Conservation (phyloP, 345 rosid genomes). For the Linum usitatissimum region DNA sequence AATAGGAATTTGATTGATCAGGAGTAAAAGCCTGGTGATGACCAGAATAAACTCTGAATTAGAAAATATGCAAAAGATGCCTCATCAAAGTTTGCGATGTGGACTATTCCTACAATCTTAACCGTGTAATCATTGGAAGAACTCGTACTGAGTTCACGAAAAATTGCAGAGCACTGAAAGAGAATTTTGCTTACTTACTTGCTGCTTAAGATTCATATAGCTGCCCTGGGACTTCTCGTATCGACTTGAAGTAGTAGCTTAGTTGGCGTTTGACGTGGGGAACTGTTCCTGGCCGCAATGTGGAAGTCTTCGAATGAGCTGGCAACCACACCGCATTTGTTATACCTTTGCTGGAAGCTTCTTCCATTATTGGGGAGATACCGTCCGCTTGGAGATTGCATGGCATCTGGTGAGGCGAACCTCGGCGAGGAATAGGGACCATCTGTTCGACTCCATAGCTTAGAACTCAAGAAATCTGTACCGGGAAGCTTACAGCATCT, state of each 20-base stretch:
- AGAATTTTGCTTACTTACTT: too few species aligned
- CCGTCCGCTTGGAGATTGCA: conserved; percentile 18
- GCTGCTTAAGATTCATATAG: neutral
- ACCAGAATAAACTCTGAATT: too few species aligned
- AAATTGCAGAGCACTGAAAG: too few species aligned
- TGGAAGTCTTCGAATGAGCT: conserved; percentile 17
- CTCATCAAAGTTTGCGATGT: too few species aligned
- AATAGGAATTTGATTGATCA: neutral
- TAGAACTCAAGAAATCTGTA: conserved; percentile 68
- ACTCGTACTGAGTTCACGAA: too few species aligned
- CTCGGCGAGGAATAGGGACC: conserved; percentile 29
- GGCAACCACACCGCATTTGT: conserved; percentile 11
- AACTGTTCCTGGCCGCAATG: conserved; percentile 19
- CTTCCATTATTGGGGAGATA: conserved; percentile 17
- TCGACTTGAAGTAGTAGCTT: conserved; percentile 16
- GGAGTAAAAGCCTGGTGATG: neutral
- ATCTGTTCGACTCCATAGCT: conserved; percentile 76
- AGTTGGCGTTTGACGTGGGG: conserved; percentile 23
- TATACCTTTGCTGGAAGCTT: conserved; percentile 20
- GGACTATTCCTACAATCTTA: too few species aligned
- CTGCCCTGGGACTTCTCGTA: neutral
- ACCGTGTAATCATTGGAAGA: too few species aligned
- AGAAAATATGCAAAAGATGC: too few species aligned
- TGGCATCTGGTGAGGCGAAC: conserved; percentile 27
- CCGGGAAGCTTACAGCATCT: conserved; percentile 85